These are phyloP conservation scores for Boeremia exigua DNA, from an alignment of 2,329 filamentous ascomycete species.

Conservation along the genomic window DNA sequence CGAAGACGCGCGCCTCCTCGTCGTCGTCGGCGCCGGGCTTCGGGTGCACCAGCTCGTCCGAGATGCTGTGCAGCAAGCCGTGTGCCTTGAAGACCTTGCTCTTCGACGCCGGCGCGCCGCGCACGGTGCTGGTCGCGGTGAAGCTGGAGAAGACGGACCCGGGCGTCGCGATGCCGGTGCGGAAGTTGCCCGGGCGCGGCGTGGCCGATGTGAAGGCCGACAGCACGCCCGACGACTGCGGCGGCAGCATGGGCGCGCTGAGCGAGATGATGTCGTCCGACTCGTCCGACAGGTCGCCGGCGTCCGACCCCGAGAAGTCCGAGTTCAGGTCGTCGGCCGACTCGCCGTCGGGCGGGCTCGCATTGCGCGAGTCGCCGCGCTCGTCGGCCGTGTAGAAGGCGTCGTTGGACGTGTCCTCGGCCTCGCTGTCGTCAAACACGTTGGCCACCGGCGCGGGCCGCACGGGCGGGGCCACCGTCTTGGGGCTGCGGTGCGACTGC, in stretches of 20 bases:
- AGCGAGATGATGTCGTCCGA: slow-evolving; percentile 95
- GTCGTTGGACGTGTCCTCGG: slow-evolving; percentile 87
- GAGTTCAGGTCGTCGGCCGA: slow-evolving; percentile 57
- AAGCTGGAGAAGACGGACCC: slow-evolving; percentile 90
- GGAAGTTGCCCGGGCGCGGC: slow-evolving; percentile 74
- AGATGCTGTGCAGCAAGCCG: slow-evolving; percentile 73
- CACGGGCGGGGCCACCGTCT: slow-evolving; percentile 52
- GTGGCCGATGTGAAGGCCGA: slow-evolving; percentile 83
- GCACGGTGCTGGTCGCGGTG: slow-evolving; percentile 80
- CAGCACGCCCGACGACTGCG: slow-evolving; percentile 78
- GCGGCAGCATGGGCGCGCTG: slow-evolving; percentile 76
- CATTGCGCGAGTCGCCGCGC: slow-evolving; percentile 47
- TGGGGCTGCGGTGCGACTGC: slow-evolving; percentile 62
- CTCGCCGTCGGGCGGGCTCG: slow-evolving; percentile 49
- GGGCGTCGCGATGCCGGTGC: slow-evolving; percentile 76
- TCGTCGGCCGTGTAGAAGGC: slow-evolving; percentile 93
- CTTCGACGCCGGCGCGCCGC: slow-evolving; percentile 68
- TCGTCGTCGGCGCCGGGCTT: slow-evolving; percentile 85
- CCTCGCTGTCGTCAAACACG: slow-evolving; percentile 70
- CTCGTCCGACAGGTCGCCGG: slow-evolving; percentile 86
- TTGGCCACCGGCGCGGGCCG: slow-evolving; percentile 62
- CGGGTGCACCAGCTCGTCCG: slow-evolving; percentile 81
- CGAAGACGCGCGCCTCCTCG: slow-evolving; percentile 83
- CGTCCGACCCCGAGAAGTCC: slow-evolving; percentile 68
- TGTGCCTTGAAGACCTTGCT: slow-evolving; percentile 86